A percentile compares a stretch with the other conserved stretches of the same genome.
Conservation (phyloP, 108 stramenopile species). For the Cyclotella kingstonii region DNA sequence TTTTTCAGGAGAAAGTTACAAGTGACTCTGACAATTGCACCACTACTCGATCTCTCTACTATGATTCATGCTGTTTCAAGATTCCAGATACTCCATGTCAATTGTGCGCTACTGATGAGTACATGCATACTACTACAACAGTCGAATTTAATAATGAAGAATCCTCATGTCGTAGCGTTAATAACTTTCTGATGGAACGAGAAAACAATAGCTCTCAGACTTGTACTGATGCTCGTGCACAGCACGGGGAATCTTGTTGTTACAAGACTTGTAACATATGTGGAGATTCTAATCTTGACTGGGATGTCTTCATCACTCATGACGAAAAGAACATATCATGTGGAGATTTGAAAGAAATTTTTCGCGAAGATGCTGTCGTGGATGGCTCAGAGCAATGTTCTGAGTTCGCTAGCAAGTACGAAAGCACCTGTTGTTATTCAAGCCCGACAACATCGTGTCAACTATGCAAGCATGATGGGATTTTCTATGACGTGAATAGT, state of each 20-base stretch:
- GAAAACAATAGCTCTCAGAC: constrained; percentile 23
- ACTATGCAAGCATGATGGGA: constrained; percentile 36
- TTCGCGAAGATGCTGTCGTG: constrained; percentile 18
- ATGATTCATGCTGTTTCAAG: constrained; percentile 45
- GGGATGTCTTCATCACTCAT: constrained; percentile 42
- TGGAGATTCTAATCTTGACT: constrained; percentile 38
- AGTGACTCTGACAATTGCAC: constrained; percentile 36
- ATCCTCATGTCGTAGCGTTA: constrained; percentile 39
- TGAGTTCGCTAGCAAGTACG: constrained; percentile 12
- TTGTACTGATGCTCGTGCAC: constrained; percentile 34
- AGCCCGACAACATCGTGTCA: constrained; percentile 47
- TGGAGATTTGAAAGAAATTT: constrained; percentile 45
- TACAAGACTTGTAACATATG: constrained; percentile 44
- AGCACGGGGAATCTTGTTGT: constrained; percentile 35
- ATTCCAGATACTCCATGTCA: constrained; percentile 37
- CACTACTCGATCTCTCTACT: constrained; percentile 22
- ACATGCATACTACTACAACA: constrained; percentile 30
- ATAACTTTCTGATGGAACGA: constrained; percentile 37
- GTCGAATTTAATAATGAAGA: constrained; percentile 36
- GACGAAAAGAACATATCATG: constrained; percentile 39
- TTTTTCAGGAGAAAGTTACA: constrained; percentile 30
- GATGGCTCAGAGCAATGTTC: constrained; percentile 36
- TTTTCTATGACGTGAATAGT: constrained; percentile 36
- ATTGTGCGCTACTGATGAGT: constrained; percentile 37
- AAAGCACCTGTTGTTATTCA: constrained; percentile 36